Percentiles rank a stretch among this genome's conserved stretches.
These are phyloP conservation scores for Hygrocybe coccinea DNA, from an alignment of 768 basidiomycete genomes.

Conservation along the genomic window DNA sequence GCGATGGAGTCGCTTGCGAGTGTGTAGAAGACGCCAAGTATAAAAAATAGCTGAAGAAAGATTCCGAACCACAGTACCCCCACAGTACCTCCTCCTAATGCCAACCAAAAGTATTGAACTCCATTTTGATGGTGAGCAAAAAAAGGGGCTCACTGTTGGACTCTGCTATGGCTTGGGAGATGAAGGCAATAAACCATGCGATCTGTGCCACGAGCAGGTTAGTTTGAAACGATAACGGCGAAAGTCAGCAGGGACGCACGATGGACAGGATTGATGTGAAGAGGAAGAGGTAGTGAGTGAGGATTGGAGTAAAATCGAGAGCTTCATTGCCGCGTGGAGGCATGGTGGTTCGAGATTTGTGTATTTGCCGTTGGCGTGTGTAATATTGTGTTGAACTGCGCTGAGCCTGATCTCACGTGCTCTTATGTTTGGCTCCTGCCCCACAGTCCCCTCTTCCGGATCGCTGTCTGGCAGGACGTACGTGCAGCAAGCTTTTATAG, in stretches of 20 bases:
- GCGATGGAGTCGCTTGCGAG: conserved; percentile 87
- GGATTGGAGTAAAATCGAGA: conserved; percentile 84
- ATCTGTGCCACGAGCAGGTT: conserved; percentile 44
- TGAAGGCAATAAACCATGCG: conserved; percentile 75
- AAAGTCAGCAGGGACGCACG: conserved; percentile 43
- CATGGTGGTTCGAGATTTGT: conserved; percentile 35
- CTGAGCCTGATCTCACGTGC: too few species aligned
- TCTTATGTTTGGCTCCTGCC: too few species aligned
- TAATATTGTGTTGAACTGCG: too few species aligned
- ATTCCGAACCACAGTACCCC: conserved; percentile 81
- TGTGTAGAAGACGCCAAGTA: conserved; percentile 64
- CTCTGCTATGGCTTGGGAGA: conserved; percentile 64
- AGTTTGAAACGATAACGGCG: conserved; percentile 9
- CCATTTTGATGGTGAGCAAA: neutral
- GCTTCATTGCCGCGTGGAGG: conserved; percentile 57
- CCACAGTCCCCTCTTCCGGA: too few species aligned
- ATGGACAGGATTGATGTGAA: conserved; percentile 79
- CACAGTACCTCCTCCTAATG: conserved; percentile 43
- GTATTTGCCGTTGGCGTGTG: too few species aligned
- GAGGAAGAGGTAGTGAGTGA: conserved; percentile 88
- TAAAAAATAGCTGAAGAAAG: conserved; percentile 69
- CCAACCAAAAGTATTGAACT: conserved; percentile 8
- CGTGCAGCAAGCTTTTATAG: too few species aligned
- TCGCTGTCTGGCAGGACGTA: too few species aligned
- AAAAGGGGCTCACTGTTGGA: conserved; percentile 40